phyloP scores from a whole-genome alignment of 768 basidiomycete genomes.

The Leccinum ochraceum region DNA sequence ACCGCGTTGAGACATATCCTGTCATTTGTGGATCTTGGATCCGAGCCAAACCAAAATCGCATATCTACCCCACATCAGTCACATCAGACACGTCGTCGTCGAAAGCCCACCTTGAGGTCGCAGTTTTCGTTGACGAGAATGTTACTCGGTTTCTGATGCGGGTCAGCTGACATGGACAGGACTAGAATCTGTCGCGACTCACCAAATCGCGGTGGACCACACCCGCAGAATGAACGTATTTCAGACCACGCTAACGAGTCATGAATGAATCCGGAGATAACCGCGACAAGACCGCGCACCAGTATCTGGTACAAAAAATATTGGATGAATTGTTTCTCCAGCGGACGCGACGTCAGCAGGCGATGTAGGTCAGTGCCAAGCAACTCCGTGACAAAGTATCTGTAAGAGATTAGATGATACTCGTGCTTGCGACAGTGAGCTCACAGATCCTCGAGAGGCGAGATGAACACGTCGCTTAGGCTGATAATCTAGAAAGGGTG shows the following conservation, averaged over 20 bases:
- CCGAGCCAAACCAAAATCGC: constrained; percentile 97
- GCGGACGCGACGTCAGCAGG: constrained; percentile 90
- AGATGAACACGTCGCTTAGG: constrained; percentile 98
- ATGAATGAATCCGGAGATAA: constrained; percentile 9
- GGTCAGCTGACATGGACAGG: neutral
- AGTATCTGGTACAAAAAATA: constrained; percentile 99
- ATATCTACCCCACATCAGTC: constrained; percentile 61
- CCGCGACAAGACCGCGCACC: constrained; percentile 44
- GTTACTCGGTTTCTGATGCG: constrained; percentile 89
- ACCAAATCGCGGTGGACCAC: constrained; percentile 98
- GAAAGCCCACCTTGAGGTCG: constrained; percentile 79
- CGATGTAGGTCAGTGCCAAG: constrained; percentile 98
- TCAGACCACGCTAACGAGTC: constrained; percentile 78
- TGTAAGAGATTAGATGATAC: constrained; percentile 33
- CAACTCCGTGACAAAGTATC: constrained; percentile 98
- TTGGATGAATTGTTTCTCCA: constrained; percentile 99
- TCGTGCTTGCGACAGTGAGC: constrained; percentile 29
- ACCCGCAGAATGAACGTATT: constrained; percentile 99
- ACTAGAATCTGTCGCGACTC: constrained; percentile 26
- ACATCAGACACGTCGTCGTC: neutral
- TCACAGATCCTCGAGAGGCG: constrained; percentile 96
- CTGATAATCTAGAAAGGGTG: constrained; percentile 80
- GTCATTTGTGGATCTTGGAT: constrained; percentile 99
- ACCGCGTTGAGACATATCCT: constrained; percentile 97
- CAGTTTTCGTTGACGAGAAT: constrained; percentile 99